Percentiles rank a stretch among this genome's conserved stretches.
These are phyloP conservation scores for Lepiota venenata DNA, from an alignment of 768 basidiomycete species.

Conservation along the genomic window DNA sequence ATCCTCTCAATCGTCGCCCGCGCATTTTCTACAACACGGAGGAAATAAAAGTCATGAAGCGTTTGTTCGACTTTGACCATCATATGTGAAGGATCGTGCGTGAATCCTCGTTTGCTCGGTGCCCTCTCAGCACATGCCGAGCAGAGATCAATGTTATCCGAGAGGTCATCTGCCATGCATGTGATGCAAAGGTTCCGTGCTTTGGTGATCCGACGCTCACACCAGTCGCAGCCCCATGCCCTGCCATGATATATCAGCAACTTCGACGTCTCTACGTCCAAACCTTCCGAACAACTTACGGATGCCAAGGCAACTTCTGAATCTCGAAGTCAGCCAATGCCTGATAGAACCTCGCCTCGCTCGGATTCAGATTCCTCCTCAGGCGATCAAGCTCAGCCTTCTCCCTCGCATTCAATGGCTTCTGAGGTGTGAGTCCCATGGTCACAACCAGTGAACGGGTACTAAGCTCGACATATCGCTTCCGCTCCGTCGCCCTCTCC, in stretches of 20 bases:
- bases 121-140: conserved; percentile 25
- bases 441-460: conserved; percentile 24
- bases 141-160: conserved; percentile 32
- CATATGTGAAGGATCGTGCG: conserved; percentile 25
- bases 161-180: conserved; percentile 30
- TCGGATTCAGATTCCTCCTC: conserved; percentile 26
- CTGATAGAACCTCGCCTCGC: conserved; percentile 32
- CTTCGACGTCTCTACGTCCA: too few relatives aligned
- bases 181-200: conserved; percentile 26
- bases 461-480: conserved; percentile 27
- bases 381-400: conserved; percentile 27
- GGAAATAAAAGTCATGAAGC: conserved; percentile 27
- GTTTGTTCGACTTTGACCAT: conserved; percentile 29
- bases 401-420: conserved; percentile 22
- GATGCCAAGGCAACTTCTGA: conserved; percentile 31
- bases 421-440: conserved; percentile 27
- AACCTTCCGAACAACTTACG: conserved; percentile 18
- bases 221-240: conserved; percentile 29
- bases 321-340: conserved; percentile 29
- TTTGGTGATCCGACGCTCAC: conserved; percentile 28
- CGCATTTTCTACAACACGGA: conserved; percentile 22
- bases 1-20: conserved; percentile 19
- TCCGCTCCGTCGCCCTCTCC: conserved; percentile 26
- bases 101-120: conserved; percentile 25
- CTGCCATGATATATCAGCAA: conserved; percentile 11